Evolutionary conservation across 805 yeast genomes (phyloP), one percentile per base, ranked within the genome.

Genomic region (Hanseniaspora hatyaiensis): DNA sequence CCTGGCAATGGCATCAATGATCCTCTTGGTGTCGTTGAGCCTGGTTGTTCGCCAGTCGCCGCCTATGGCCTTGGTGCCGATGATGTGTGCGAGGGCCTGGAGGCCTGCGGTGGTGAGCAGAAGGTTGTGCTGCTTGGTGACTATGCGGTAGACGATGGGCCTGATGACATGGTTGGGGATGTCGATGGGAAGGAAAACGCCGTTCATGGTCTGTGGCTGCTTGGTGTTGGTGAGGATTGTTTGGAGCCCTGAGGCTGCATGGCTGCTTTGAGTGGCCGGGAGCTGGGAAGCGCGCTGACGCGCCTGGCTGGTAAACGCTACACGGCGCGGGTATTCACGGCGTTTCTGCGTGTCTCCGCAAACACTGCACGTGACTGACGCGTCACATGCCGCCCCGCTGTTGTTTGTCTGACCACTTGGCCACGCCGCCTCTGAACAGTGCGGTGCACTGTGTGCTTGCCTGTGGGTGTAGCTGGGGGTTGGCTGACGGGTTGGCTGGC

Each of bases 91-190:
- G 28, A 92, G 65, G 1, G 73, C 72, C 37, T 70, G 73, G 13
- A 92, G 67, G 0, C 96, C 97, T 53, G 82, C 80, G 0, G 96
- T 89, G 86, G 53, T 92, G 74, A 61, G 87, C 87, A 24, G 23
- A 6, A 92, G 72, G 0, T 96, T 96, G 60, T 86, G 89, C 59
- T 89, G 92, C 63, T 87, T 89, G 4, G 97, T 84, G 8, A 92
- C 63, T 1, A 89, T 75, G 34, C 98, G 69, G 61, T 88, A 92
- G 0, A 96, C 96, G 41, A 89, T 66, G 1, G 98, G 98, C 38
- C 98, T 73, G 37, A 92, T 67, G 57, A 83, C 83, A 0, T 89
- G 75, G 0, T 96, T 85, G 46, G 78, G 82, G 1, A 89, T 74
- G 50, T 73, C 72, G 2, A 85, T 78, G 0, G 96, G 96, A 20